A percentile compares a stretch with the other conserved stretches of the same genome.
phyloP scores from a whole-genome alignment of 768 basidiomycete genomes.

The Dictyophora rubrovolvata region DNA sequence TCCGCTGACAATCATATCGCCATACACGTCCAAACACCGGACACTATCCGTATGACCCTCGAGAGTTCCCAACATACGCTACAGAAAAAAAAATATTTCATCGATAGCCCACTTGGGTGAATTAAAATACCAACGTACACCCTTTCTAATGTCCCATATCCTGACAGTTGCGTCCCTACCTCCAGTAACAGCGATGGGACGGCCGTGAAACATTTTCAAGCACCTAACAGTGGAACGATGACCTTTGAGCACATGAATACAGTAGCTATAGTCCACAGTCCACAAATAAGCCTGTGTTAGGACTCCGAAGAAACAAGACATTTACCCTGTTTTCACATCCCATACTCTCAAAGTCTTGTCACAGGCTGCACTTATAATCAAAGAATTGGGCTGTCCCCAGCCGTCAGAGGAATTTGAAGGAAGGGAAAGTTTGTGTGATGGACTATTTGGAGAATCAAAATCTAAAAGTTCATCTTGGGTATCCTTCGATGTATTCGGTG shows the following conservation, averaged over 20 bases:
- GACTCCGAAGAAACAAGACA: background rate
- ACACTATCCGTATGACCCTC: slow-evolving; percentile 76
- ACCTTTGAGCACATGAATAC: slow-evolving; percentile 70
- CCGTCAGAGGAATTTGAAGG: slow-evolving; percentile 64
- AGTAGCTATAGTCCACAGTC: slow-evolving; percentile 32
- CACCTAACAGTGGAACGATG: slow-evolving; percentile 90
- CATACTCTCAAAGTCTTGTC: slow-evolving; percentile 88
- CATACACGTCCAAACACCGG: slow-evolving; percentile 80
- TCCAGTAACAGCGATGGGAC: slow-evolving; percentile 84
- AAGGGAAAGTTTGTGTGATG: slow-evolving; percentile 17
- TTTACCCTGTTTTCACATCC: slow-evolving; percentile 80
- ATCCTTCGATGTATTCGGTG: background rate
- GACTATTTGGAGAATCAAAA: slow-evolving; percentile 2
- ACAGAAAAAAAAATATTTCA: background rate
- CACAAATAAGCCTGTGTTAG: background rate
- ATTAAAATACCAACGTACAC: slow-evolving; percentile 21
- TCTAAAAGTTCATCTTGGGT: background rate
- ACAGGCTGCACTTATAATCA: slow-evolving; percentile 88
- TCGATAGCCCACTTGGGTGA: background rate
- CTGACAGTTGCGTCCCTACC: slow-evolving; percentile 79
- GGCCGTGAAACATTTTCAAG: slow-evolving; percentile 74
- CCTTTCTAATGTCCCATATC: slow-evolving; percentile 89
- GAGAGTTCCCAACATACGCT: slow-evolving; percentile 47
- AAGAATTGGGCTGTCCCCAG: slow-evolving; percentile 77
- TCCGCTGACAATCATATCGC: slow-evolving; percentile 76